These are phyloP conservation scores for Rhodosporidiobolus sp. DNA, from an alignment of 768 basidiomycete genomes.

Conservation along the genomic window DNA sequence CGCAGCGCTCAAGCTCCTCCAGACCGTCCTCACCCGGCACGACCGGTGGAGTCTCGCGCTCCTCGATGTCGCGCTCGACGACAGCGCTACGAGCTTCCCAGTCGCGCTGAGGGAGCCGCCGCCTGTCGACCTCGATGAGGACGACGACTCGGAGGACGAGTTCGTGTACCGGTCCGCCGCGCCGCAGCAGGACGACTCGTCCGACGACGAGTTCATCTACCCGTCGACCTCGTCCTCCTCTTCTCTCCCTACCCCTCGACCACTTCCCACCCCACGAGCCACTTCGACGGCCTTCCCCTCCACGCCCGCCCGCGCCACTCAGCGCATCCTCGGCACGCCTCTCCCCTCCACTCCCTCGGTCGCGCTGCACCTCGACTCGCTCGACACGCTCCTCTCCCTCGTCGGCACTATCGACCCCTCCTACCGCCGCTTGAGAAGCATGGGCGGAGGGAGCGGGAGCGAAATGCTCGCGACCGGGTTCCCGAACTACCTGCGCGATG, in stretches of 20 bases:
- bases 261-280: too few species aligned
- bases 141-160: slow-evolving; percentile 51
- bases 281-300: background rate
- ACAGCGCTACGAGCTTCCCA: slow-evolving; percentile 70
- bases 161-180: background rate
- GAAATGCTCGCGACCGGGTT: slow-evolving; percentile 41
- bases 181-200: slow-evolving; percentile 4
- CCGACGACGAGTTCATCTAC: slow-evolving; percentile 39
- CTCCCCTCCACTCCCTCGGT: slow-evolving; percentile 29
- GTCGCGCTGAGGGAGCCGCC: slow-evolving; percentile 51
- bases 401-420: slow-evolving; percentile 43
- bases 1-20: slow-evolving; percentile 75
- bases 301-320: background rate
- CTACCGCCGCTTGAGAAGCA: slow-evolving; percentile 6
- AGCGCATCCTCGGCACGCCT: slow-evolving; percentile 3
- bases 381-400: slow-evolving; percentile 46
- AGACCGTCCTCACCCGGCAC: slow-evolving; percentile 68
- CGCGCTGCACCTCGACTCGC: slow-evolving; percentile 41
- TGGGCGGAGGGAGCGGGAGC: slow-evolving; percentile 11
- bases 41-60: slow-evolving; percentile 65
- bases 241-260: too few species aligned
- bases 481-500: slow-evolving; percentile 47
- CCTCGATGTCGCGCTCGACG: slow-evolving; percentile 66
- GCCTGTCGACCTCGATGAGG: slow-evolving; percentile 53
- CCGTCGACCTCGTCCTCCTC: slow-evolving; percentile 11